phyloP scores from a whole-genome alignment of 2,329 filamentous ascomycete genomes.

The Diaporthe amygdali region DNA sequence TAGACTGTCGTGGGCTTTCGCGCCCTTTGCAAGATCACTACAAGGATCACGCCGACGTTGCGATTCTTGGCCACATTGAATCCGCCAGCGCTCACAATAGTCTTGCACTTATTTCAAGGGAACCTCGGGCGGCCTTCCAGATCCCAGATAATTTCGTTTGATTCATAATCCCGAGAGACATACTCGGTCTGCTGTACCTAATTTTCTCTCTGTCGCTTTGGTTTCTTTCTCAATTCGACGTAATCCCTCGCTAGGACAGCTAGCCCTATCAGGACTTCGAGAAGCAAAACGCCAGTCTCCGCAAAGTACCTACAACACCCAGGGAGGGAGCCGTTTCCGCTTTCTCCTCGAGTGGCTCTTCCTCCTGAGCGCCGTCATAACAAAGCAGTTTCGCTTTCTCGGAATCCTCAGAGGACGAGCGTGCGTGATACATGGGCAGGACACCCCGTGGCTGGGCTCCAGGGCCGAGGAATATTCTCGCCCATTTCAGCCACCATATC shows the following conservation, averaged over 20 bases:
- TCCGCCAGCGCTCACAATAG: too few relatives aligned
- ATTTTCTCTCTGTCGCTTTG: not conserved
- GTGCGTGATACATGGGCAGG: not conserved
- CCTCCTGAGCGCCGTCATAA: not conserved
- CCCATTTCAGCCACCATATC: conserved; percentile 11
- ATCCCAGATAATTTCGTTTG: not conserved
- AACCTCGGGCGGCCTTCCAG: not conserved
- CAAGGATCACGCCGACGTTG: not conserved
- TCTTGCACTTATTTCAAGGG: not conserved
- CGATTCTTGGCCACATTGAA: not conserved
- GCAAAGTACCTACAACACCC: not conserved
- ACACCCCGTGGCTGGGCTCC: not conserved
- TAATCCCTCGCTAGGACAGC: conserved; percentile 2
- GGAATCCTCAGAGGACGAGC: not conserved
- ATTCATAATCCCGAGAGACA: not conserved
- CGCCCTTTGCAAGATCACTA: not conserved
- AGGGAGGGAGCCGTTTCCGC: not conserved
- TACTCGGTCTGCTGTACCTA: not conserved
- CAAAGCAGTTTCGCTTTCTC: not conserved
- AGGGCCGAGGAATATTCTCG: not conserved
- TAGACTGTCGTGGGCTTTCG: not conserved
- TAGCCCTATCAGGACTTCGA: not conserved
- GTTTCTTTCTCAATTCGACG: not conserved
- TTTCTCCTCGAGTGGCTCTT: not conserved
- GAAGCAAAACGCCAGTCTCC: not conserved